Percentiles rank a stretch among this genome's conserved stretches.
These are phyloP conservation scores for Verbascum thapsus DNA, from an alignment of 257 asterid genomes.

Conservation along the genomic window DNA sequence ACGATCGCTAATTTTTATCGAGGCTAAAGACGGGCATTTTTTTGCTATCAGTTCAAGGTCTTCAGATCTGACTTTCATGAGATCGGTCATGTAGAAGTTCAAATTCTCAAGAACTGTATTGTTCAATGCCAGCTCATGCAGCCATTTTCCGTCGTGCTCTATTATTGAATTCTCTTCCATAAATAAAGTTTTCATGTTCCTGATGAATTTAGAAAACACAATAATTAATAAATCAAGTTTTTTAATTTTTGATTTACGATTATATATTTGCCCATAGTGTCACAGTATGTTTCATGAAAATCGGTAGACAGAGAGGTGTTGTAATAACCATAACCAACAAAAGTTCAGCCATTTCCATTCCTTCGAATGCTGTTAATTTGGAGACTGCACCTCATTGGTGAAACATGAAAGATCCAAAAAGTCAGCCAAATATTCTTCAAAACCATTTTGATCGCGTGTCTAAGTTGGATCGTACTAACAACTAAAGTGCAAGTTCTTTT, in stretches of 20 bases:
- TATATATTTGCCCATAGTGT: conserved; percentile 8
- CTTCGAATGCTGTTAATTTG: not conserved
- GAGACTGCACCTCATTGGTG: too few relatives aligned
- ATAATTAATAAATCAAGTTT: conserved; percentile 1
- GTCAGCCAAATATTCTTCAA: not conserved
- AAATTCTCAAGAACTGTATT: conserved; percentile 66
- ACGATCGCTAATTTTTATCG: conserved; percentile 69
- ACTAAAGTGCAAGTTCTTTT: not conserved
- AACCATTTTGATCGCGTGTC: conserved; percentile 23
- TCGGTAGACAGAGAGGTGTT: not conserved
- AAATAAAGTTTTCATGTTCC: conserved; percentile 62
- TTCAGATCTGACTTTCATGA: conserved; percentile 36
- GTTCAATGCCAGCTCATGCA: conserved; percentile 65
- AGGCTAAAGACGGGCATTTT: conserved; percentile 58
- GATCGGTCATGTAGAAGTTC: conserved; percentile 77
- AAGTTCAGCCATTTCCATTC: conserved; percentile 14
- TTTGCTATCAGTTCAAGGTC: conserved; percentile 80
- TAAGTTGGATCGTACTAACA: not conserved
- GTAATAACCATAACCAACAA: not conserved
- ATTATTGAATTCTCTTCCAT: conserved; percentile 70
- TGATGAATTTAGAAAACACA: conserved; percentile 24
- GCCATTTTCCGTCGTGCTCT: conserved; percentile 77
- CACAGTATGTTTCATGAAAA: not conserved
- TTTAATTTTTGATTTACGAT: not conserved
- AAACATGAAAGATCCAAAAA: conserved; percentile 4